Evolutionary conservation across 805 yeast species (phyloP).

Genomic region (Tetrapisispora nanseiensis): DNA sequence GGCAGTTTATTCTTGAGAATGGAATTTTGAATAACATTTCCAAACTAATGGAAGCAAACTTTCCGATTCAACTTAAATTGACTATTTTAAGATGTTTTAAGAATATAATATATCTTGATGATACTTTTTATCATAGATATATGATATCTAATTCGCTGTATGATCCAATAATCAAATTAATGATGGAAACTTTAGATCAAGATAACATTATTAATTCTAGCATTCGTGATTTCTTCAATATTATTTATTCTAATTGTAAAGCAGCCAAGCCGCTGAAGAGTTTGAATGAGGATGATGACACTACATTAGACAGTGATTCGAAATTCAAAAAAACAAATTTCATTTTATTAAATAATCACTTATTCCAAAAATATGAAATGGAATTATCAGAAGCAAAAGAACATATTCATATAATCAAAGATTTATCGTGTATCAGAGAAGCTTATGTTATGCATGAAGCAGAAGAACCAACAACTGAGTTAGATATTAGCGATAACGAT

Average conservation of each 20-base stretch:
- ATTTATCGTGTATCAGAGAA: background rate
- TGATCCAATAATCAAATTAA: conserved; percentile 38
- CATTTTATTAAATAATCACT: conserved; percentile 19
- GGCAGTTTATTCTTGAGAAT: conserved; percentile 54
- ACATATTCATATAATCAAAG: background rate
- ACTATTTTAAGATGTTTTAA: conserved; percentile 65
- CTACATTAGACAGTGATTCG: background rate
- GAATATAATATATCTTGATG: conserved; percentile 50
- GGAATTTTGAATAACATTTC: conserved; percentile 48
- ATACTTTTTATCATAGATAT: conserved; percentile 46
- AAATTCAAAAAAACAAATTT: conserved; percentile 14
- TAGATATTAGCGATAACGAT: conserved; percentile 2
- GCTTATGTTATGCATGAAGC: background rate
- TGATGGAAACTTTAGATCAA: conserved; percentile 37
- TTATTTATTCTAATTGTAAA: conserved; percentile 20
- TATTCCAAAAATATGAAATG: conserved; percentile 19
- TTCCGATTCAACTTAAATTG: conserved; percentile 44
- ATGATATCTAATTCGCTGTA: conserved; percentile 48
- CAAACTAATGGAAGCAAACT: conserved; percentile 33
- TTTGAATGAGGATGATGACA: background rate
- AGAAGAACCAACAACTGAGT: background rate
- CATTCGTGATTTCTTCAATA: conserved; percentile 57
- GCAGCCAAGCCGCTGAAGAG: background rate
- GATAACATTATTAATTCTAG: conserved; percentile 69
- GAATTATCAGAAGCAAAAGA: background rate